Percentiles rank a stretch among this genome's conserved stretches.
Evolutionary conservation across 2,329 filamentous ascomycete genomes (phyloP).

Genomic region (Sporothrix globosa): DNA sequence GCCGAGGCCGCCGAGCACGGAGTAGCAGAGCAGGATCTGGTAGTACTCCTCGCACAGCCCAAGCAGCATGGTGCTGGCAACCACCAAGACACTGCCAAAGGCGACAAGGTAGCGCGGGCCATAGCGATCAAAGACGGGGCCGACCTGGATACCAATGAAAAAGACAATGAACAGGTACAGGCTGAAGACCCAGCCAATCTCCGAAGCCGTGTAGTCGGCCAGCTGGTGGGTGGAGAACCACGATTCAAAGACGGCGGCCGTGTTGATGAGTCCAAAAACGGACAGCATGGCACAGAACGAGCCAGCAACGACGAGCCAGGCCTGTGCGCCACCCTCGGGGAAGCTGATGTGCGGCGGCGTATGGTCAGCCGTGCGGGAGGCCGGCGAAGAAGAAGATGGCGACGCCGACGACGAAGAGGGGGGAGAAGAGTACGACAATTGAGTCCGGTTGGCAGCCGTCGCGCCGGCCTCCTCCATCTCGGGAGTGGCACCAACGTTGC

Average conservation of each 20-base stretch:
- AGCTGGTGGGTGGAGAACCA: slow-evolving; percentile 76
- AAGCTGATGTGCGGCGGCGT: slow-evolving; percentile 50
- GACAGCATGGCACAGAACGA: slow-evolving; percentile 72
- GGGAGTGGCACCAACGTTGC: slow-evolving; percentile 23
- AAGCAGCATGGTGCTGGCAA: slow-evolving; percentile 67
- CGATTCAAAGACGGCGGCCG: slow-evolving; percentile 74
- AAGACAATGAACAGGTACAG: slow-evolving; percentile 81
- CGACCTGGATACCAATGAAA: slow-evolving; percentile 79
- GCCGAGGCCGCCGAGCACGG: slow-evolving; percentile 71
- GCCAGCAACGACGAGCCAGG: slow-evolving; percentile 78
- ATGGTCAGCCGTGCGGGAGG: slow-evolving; percentile 9
- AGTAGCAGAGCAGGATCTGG: slow-evolving; percentile 79
- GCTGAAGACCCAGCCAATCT: slow-evolving; percentile 85
- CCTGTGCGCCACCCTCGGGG: slow-evolving; percentile 72
- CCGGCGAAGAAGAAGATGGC: neutral
- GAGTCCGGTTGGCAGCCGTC: neutral
- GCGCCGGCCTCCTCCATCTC: neutral
- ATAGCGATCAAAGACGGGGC: slow-evolving; percentile 77
- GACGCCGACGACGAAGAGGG: slow-evolving; percentile 13
- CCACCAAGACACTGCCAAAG: slow-evolving; percentile 63
- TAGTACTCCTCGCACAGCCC: slow-evolving; percentile 72
- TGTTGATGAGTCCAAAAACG: slow-evolving; percentile 73
- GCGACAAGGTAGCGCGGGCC: slow-evolving; percentile 71
- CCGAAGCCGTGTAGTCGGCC: slow-evolving; percentile 64
- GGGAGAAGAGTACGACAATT: neutral